Conservation (phyloP, 73 alveolate species). For the Tetrahymena borealis region DNA sequence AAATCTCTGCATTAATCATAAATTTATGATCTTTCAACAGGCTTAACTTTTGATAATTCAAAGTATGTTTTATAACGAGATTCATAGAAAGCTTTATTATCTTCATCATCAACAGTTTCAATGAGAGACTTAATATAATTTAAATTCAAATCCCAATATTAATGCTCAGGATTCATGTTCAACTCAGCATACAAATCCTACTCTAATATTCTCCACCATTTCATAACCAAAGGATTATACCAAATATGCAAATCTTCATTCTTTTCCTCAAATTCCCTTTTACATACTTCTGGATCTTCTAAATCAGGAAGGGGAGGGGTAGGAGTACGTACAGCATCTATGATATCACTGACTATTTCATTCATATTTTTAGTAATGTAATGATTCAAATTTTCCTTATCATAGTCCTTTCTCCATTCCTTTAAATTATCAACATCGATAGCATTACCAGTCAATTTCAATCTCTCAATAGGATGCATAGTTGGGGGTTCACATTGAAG, state of each 20-base stretch:
- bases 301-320: constrained; percentile 64
- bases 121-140: constrained; percentile 47
- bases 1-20: constrained; percentile 43
- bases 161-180: constrained; percentile 1
- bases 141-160: constrained; percentile 62
- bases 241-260: constrained; percentile 53
- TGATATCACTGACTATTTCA: constrained; percentile 51
- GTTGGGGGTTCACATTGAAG: constrained; percentile 66
- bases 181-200: constrained; percentile 6
- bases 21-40: constrained; percentile 46
- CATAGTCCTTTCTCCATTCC: constrained; percentile 35
- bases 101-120: constrained; percentile 40
- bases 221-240: constrained; percentile 40
- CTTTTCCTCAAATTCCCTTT: constrained; percentile 51
- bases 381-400: constrained; percentile 6
- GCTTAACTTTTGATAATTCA: constrained; percentile 47
- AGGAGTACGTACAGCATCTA: constrained; percentile 60
- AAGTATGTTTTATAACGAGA: constrained; percentile 43
- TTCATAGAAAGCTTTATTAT: constrained; percentile 34
- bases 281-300: constrained; percentile 51
- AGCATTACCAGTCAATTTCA: constrained; percentile 66
- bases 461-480: constrained; percentile 40
- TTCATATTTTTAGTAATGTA: constrained; percentile 11
- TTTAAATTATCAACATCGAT: constrained; percentile 48
- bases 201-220: constrained; percentile 9